Base-by-base conservation (phyloP, 768 basidiomycete genomes). In the Suillus lakei region DNA sequence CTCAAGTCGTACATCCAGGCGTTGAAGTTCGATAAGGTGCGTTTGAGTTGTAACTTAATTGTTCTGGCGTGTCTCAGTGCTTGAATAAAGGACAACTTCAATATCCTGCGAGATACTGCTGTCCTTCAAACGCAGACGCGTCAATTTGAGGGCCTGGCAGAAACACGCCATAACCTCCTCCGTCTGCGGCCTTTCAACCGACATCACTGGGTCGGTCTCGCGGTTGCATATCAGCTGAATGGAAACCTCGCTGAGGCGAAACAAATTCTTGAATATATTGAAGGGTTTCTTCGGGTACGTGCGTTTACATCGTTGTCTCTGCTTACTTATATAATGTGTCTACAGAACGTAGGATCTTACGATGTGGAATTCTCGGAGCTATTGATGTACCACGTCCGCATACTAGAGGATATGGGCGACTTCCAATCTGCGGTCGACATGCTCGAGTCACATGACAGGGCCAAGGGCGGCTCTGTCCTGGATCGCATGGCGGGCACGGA, bases 1-100 rank as follows among this genome's bases (percentile, higher is more conserved):
- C 83, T 95, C 71, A 93, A 95, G 72, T 96, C 95, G 30, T 99
- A 98, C 77, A 88, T 85, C 2, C 92, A 94, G 80, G 97, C 96
- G 3, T 81, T 96, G 68, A 85, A 86, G 66, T 93, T 92, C 72
- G 98, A 99, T 80, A 91, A 91, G 81, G 96, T 97, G 71, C 70
- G 85, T 74, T 18, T 51, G 30, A 65, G 54, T 13, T 48, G 10
- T 36, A 18, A n/a, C 54, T 30, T 51, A 16, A 41, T 30, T 51
- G 54, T 46, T 61, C 39, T 12, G 36, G 26, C 63, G 53, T 46
- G 43, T 6, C 62, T 32, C 50, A 69, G 28, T 66, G 66, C 34
- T 32, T 41, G 39, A 26, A 12, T 7, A 10, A 71, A 98, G 96
- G 95, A 98, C 71, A 98, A 98, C 74, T 79, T 98, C 72, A 97